A percentile compares a stretch with the other conserved stretches of the same genome.
Conservation (phyloP, 2,329 filamentous ascomycete species). For the Chaetomium sp. region DNA sequence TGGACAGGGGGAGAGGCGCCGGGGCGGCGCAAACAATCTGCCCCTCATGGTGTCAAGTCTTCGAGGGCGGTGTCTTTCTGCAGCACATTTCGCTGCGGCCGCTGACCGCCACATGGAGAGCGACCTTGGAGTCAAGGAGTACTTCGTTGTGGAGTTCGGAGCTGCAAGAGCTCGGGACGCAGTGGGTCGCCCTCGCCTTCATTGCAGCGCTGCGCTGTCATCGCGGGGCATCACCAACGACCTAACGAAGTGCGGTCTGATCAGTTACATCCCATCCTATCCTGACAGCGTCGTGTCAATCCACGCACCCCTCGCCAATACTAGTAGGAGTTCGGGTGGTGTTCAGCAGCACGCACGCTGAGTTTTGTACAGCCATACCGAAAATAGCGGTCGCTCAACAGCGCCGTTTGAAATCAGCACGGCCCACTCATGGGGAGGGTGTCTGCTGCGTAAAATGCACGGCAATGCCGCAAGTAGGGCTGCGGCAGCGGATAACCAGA, state of each 20-base stretch:
- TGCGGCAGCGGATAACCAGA: slow-evolving; percentile 12
- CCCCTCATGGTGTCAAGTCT: neutral
- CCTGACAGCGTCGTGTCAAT: too few relatives aligned
- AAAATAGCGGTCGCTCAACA: slow-evolving; percentile 16
- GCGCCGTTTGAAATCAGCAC: slow-evolving; percentile 5
- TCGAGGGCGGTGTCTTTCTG: neutral
- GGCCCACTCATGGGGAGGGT: slow-evolving; percentile 6
- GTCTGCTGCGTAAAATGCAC: slow-evolving; percentile 8
- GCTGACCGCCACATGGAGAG: slow-evolving; percentile 15
- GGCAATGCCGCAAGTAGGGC: slow-evolving; percentile 19
- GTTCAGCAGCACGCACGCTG: neutral
- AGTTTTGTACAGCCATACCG: slow-evolving; percentile 3
- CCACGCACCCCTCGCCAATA: too few relatives aligned
- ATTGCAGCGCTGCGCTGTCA: slow-evolving; percentile 23
- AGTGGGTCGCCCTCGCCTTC: slow-evolving; percentile 11
- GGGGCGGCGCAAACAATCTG: slow-evolving; percentile 4
- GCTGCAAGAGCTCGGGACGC: slow-evolving; percentile 13
- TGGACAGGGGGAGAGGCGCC: too few relatives aligned
- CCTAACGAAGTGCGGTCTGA: neutral
- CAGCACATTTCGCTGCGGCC: neutral
- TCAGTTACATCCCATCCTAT: too few relatives aligned
- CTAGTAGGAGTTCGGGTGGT: too few relatives aligned
- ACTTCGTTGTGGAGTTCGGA: slow-evolving; percentile 11
- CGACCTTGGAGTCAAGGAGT: slow-evolving; percentile 5
- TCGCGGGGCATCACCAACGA: slow-evolving; percentile 15